A percentile compares a stretch with the other conserved stretches of the same genome.
phyloP scores from a whole-genome alignment of 1,139 yeast species.

The Kodamaea suecica region DNA sequence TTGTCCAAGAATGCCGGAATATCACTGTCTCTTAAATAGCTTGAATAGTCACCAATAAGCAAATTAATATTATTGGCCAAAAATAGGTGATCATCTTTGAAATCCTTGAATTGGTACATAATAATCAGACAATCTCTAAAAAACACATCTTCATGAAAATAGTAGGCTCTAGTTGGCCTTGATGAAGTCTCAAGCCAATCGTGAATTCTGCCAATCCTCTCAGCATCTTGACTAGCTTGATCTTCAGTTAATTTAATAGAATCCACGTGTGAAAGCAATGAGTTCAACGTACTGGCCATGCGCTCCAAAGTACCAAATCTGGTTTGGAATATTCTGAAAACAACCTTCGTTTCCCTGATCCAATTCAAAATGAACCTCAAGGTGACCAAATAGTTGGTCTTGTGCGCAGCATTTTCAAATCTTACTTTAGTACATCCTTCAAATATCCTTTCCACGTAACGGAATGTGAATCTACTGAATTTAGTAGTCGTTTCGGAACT shows the following conservation, averaged over 20 bases:
- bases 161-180: slow-evolving; percentile 46
- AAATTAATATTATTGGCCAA: slow-evolving; percentile 28
- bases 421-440: slow-evolving; percentile 18
- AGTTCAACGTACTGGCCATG: slow-evolving; percentile 32
- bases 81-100: slow-evolving; percentile 50
- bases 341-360: slow-evolving; percentile 47
- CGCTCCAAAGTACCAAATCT: slow-evolving; percentile 27
- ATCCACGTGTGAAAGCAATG: slow-evolving; percentile 14
- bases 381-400: slow-evolving; percentile 20
- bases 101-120: slow-evolving; percentile 54
- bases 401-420: slow-evolving; percentile 17
- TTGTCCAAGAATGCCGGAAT: slow-evolving; percentile 32
- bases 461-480: slow-evolving; percentile 23
- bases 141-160: slow-evolving; percentile 61
- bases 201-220: slow-evolving; percentile 5
- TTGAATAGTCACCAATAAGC: slow-evolving; percentile 32
- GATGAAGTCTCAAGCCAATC: slow-evolving; percentile 14
- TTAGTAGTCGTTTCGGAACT: slow-evolving; percentile 13
- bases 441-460: slow-evolving; percentile 36
- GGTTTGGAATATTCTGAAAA: slow-evolving; percentile 36
- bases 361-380: slow-evolving; percentile 53
- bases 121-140: slow-evolving; percentile 58
- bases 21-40: slow-evolving; percentile 13
- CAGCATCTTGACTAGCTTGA: slow-evolving; percentile 4
- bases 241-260: slow-evolving; percentile 1